phyloP scores from a whole-genome alignment of 805 yeast genomes.

The Sugiyamaella valdiviana region DNA sequence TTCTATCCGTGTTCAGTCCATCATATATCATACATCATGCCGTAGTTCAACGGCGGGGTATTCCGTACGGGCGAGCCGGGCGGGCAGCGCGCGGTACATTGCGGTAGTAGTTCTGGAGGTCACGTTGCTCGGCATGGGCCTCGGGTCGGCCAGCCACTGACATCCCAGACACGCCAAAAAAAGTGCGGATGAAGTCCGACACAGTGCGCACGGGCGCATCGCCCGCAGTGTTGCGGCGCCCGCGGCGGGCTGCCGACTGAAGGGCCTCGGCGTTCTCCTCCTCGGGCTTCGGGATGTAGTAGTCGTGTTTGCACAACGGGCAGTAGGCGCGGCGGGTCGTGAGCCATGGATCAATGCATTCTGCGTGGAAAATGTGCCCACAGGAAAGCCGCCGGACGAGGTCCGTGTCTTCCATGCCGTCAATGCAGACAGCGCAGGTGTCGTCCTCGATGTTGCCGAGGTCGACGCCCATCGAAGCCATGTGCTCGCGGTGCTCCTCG shows the following conservation, averaged over 20 bases:
- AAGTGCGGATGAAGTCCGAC: neutral
- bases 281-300: slow-evolving; percentile 30
- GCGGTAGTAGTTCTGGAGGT: no score
- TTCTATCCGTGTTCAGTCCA: no score
- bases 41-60: no score
- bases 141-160: neutral
- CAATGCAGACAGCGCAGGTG: slow-evolving; percentile 73
- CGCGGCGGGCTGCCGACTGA: neutral
- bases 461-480: slow-evolving; percentile 10
- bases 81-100: no score
- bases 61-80: no score
- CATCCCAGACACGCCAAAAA: neutral
- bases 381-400: slow-evolving; percentile 67
- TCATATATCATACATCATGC: no score
- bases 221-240: neutral
- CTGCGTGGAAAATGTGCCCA: slow-evolving; percentile 77
- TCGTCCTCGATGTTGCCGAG: slow-evolving; percentile 36
- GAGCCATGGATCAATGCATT: slow-evolving; percentile 79
- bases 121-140: no score
- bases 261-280: slow-evolving; percentile 5
- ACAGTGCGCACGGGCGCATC: slow-evolving; percentile 1
- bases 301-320: slow-evolving; percentile 75
- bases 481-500: slow-evolving; percentile 1
- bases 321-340: slow-evolving; percentile 70
- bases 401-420: slow-evolving; percentile 54